phyloP scores from a whole-genome alignment of 139 green algal species.

The Prasinococcaceae sp. region DNA sequence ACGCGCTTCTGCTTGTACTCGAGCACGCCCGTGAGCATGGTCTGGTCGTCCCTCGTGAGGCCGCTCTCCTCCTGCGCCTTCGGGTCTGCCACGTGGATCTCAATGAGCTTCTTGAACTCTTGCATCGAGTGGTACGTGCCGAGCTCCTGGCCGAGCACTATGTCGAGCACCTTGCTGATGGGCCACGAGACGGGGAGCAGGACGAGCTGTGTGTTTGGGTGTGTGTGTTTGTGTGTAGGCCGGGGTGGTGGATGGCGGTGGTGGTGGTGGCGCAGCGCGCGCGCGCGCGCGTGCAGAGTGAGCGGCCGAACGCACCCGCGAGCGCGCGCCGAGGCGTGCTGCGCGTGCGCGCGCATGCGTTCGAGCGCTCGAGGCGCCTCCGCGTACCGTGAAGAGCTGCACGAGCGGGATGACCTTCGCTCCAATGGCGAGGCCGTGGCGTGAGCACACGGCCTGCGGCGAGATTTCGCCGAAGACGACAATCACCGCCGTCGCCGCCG shows the following conservation, averaged over 20 bases:
- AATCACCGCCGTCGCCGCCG: slow-evolving; percentile 28
- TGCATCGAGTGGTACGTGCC: slow-evolving; percentile 29
- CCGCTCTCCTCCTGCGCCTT: slow-evolving; percentile 29
- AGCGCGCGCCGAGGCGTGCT: too few relatives aligned
- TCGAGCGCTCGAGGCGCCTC: too few relatives aligned
- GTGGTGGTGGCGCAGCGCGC: too few relatives aligned
- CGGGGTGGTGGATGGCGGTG: too few relatives aligned
- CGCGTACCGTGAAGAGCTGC: slow-evolving; percentile 52
- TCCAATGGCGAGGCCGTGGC: slow-evolving; percentile 68
- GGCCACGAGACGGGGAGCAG: slow-evolving; percentile 49
- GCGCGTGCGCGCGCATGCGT: too few relatives aligned
- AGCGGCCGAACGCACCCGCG: too few relatives aligned
- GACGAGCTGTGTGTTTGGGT: too few relatives aligned
- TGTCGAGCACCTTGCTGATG: slow-evolving; percentile 68
- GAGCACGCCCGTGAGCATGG: slow-evolving; percentile 58
- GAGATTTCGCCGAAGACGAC: slow-evolving; percentile 68
- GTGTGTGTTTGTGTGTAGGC: too few relatives aligned
- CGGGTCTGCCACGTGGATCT: slow-evolving; percentile 41
- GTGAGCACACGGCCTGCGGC: slow-evolving; percentile 67
- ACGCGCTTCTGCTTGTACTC: slow-evolving; percentile 72
- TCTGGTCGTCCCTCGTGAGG: slow-evolving; percentile 40
- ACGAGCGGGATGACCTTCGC: slow-evolving; percentile 63
- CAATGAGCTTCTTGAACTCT: slow-evolving; percentile 46
- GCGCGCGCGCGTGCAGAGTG: too few relatives aligned
- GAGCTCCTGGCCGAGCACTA: slow-evolving; percentile 37